Evolutionary conservation across 371 early-diverging fungal genomes (phyloP).

Genomic region (Mortierella polycephala): DNA sequence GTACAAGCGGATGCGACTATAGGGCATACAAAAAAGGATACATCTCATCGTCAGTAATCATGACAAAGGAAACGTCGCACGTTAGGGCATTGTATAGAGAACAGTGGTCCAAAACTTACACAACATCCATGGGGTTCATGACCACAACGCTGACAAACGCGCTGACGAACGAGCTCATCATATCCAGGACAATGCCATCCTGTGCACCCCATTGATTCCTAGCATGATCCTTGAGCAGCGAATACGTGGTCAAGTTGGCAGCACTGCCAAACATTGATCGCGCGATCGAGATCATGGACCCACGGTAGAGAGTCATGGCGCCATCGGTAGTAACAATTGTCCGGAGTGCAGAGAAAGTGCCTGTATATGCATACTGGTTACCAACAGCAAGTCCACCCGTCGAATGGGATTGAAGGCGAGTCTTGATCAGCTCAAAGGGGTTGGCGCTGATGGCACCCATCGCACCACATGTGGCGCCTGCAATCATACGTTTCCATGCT

Average conservation of each 20-base stretch:
- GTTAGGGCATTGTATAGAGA: too few species aligned
- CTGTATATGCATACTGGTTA: slow-evolving; percentile 70
- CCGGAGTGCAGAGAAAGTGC: slow-evolving; percentile 63
- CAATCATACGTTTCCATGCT: slow-evolving; percentile 77
- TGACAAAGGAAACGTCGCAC: background rate
- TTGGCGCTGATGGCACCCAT: slow-evolving; percentile 78
- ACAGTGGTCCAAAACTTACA: slow-evolving; percentile 40
- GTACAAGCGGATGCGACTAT: slow-evolving; percentile 71
- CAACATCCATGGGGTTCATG: slow-evolving; percentile 82
- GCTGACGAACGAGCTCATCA: slow-evolving; percentile 66
- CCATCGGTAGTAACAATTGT: slow-evolving; percentile 64
- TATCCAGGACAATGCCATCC: slow-evolving; percentile 69
- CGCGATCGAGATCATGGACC: slow-evolving; percentile 67
- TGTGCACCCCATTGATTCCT: slow-evolving; percentile 62
- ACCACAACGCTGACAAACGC: slow-evolving; percentile 62
- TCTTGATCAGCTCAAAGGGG: slow-evolving; percentile 80
- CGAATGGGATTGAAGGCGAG: slow-evolving; percentile 67
- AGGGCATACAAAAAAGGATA: background rate
- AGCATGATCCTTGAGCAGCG: slow-evolving; percentile 71
- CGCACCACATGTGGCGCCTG: slow-evolving; percentile 74
- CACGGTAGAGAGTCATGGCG: slow-evolving; percentile 59
- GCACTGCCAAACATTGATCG: slow-evolving; percentile 72
- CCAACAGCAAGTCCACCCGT: slow-evolving; percentile 64
- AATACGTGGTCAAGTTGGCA: slow-evolving; percentile 70
- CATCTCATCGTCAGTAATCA: background rate